phyloP scores from a whole-genome alignment of 805 yeast species.

The Schizosaccharomyces cryophilus region DNA sequence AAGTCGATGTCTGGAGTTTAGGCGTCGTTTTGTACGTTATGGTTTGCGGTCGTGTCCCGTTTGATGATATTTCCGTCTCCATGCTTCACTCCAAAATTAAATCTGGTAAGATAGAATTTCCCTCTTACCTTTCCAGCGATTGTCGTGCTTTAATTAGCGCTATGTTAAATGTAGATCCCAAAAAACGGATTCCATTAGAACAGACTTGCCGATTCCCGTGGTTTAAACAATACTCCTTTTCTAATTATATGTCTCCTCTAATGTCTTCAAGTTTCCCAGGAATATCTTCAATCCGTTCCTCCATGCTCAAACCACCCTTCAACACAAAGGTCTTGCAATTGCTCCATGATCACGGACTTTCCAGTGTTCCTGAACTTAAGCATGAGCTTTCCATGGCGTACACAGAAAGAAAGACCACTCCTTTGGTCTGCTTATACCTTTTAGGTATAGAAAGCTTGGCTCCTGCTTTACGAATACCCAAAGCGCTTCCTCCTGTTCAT shows the following conservation, averaged over 20 bases:
- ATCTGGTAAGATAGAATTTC: constrained; percentile 78
- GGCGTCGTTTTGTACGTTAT: constrained; percentile 87
- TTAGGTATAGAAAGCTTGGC: not conserved
- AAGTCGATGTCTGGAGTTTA: constrained; percentile 94
- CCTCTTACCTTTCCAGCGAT: constrained; percentile 45
- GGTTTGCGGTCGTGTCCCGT: constrained; percentile 96
- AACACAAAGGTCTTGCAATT: not conserved
- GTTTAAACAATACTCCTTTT: constrained; percentile 62
- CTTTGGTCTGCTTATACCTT: not conserved
- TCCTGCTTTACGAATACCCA: not conserved
- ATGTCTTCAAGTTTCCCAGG: not conserved
- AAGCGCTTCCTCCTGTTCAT: not conserved
- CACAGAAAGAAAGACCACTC: not conserved
- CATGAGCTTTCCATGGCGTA: not conserved
- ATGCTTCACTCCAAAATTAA: constrained; percentile 84
- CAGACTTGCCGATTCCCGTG: constrained; percentile 79
- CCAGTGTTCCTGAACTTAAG: not conserved
- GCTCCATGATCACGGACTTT: not conserved
- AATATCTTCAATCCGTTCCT: not conserved
- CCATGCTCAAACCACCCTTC: not conserved
- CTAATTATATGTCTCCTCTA: not conserved
- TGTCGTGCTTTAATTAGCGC: constrained; percentile 57
- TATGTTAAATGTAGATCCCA: constrained; percentile 81
- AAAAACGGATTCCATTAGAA: constrained; percentile 46
- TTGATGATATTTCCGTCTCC: constrained; percentile 82